Base-by-base conservation (phyloP, 495 filamentous ascomycete species). In the Penicillium waksmanii region DNA sequence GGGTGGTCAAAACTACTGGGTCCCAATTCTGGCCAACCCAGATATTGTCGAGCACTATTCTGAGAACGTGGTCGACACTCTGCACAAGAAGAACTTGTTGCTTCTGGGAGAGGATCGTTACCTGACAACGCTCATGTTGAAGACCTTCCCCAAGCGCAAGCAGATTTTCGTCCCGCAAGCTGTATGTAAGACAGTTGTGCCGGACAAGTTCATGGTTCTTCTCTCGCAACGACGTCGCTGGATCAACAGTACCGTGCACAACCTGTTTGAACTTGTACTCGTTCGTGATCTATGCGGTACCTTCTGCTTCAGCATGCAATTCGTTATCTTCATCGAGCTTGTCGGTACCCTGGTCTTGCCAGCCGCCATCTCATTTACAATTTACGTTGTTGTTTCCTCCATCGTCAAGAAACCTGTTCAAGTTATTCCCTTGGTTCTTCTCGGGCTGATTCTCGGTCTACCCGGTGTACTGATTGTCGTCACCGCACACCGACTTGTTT, bases 281-380 rank as follows among this genome's bases (percentile, higher is more conserved):
- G 96, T 99, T 25, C 84, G 93, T 51, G 96, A 99, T 79, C 84
- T 99, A 5, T 99, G 96, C 69, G 96, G 96, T 50, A 99, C 96
- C 0, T 99, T 99, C 79, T 99, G 96, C 82, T 99, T 99, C 81
- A 96, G 90, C 77, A 99, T 99, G 96, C 96, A 99, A 73, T 98
- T 98, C 69, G 89, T 98, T 54, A 89, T 99, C 57, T 96, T 92
- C 73, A 92, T 99, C 67, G 95, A 99, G 71, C 82, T 99, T 44
- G 84, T 98, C 50, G 96, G 96, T 48, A 98, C 96, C 0, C 80
- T 98, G 46, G 96, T 99, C 12, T 80, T 99, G 3, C 96, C 95
- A 1, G 96, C 95, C 10, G 96, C 96, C 59, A 97, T 99, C 67
- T 86, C 90, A 4, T 98, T 99, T 73, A 99, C 96, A 21, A 86